These are phyloP conservation scores for Ammopiptanthus mongolicus DNA, from an alignment of 306 rosid genomes.

Conservation along the genomic window DNA sequence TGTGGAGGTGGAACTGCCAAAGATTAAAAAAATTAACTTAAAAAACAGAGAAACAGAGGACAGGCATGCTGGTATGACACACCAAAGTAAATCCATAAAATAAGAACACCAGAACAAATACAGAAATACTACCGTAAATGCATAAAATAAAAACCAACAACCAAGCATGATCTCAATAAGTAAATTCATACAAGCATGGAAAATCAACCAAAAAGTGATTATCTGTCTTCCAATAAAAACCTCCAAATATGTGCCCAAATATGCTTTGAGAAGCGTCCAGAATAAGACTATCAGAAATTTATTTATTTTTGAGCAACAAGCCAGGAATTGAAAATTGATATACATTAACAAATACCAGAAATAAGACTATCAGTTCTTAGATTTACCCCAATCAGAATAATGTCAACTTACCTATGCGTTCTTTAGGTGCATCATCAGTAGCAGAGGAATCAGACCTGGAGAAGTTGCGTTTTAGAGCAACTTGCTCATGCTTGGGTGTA, in stretches of 20 bases:
- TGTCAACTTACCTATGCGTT: conserved; percentile 78
- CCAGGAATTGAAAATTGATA: background rate
- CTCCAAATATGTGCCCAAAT: background rate
- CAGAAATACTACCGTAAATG: background rate
- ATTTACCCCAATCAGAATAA: background rate
- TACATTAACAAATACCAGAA: background rate
- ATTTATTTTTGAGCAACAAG: background rate
- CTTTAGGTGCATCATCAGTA: conserved; percentile 64
- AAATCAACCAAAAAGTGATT: background rate
- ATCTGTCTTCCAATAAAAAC: background rate
- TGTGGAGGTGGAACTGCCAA: conserved; percentile 83
- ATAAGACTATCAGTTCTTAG: background rate
- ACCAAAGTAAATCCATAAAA: background rate
- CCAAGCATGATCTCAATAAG: background rate
- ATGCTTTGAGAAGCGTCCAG: background rate
- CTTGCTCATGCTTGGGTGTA: conserved; percentile 53
- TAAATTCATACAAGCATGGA: background rate
- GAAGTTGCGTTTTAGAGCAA: conserved; percentile 48
- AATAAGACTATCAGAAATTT: background rate
- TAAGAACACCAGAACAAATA: background rate
- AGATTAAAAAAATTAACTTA: background rate
- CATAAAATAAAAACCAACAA: background rate
- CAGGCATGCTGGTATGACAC: background rate
- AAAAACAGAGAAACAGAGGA: background rate
- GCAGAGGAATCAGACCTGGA: conserved; percentile 68